A percentile compares a stretch with the other conserved stretches of the same genome.
Evolutionary conservation across 2,329 filamentous ascomycete genomes (phyloP).

Genomic region (Arachnomyces sp.): DNA sequence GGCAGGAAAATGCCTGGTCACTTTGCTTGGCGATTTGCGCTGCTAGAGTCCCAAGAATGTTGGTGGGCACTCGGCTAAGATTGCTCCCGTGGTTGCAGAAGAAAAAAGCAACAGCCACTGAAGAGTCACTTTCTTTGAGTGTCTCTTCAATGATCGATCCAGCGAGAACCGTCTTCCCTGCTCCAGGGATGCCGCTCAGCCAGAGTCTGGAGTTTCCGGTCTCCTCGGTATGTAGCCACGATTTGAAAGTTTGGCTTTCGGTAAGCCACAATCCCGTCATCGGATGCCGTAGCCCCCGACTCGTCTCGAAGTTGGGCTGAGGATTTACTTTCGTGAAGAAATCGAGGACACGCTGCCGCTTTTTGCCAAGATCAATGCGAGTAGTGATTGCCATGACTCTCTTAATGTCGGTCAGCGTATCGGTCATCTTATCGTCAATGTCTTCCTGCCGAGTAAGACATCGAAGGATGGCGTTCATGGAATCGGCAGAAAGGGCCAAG

Average conservation of each 20-base stretch:
- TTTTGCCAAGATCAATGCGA: no score
- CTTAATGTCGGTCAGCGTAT: no score
- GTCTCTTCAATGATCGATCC: conserved; percentile 6
- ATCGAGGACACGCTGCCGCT: no score
- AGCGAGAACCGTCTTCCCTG: conserved; percentile 11
- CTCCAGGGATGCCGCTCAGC: conserved; percentile 9
- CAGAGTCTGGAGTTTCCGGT: conserved; percentile 10
- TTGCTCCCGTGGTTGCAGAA: conserved; percentile 11
- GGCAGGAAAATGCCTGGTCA: conserved; percentile 1
- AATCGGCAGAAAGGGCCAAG: no score
- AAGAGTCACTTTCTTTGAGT: not conserved
- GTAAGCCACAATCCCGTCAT: conserved; percentile 14
- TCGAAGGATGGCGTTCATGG: no score
- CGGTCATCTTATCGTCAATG: no score
- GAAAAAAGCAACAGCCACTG: conserved; percentile 10
- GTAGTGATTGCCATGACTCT: no score
- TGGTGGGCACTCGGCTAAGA: conserved; percentile 8
- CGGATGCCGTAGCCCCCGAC: no score
- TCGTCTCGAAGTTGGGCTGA: no score
- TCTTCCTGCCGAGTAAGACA: no score
- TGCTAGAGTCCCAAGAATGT: conserved; percentile 9
- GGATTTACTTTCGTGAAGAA: no score
- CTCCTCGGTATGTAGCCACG: not conserved
- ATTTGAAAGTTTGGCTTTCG: no score
- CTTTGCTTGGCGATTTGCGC: conserved; percentile 2